phyloP scores from a whole-genome alignment of 768 basidiomycete species.

The Ephemerocybe angulata region DNA sequence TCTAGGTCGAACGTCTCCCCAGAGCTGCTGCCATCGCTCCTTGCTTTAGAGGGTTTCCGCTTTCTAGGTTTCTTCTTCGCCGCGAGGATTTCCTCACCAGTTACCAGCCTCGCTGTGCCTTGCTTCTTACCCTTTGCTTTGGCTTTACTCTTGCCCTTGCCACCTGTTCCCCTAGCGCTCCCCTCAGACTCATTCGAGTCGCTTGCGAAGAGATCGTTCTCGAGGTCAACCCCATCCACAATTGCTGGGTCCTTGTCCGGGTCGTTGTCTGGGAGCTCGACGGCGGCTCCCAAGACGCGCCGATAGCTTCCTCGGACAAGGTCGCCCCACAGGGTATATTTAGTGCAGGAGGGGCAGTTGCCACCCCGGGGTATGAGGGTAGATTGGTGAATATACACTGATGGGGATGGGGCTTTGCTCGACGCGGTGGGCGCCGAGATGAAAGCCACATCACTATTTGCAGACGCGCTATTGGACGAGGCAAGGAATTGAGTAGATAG shows the following conservation, averaged over 20 bases:
- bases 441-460: too few species aligned
- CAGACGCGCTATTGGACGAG: too few species aligned
- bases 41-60: slow-evolving; percentile 6
- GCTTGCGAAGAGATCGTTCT: slow-evolving; percentile 11
- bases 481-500: slow-evolving; percentile 38
- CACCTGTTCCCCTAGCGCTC: too few species aligned
- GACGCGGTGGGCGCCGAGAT: not conserved
- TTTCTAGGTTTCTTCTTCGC: not conserved
- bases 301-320: slow-evolving; percentile 60
- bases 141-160: not conserved
- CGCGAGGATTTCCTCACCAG: not conserved
- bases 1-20: slow-evolving; percentile 26
- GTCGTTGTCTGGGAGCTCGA: slow-evolving; percentile 19
- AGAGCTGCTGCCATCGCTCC: slow-evolving; percentile 19
- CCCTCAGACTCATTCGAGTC: slow-evolving; percentile 10
- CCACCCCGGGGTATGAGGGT: slow-evolving; percentile 62
- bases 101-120: too few species aligned
- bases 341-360: slow-evolving; percentile 45
- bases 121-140: not conserved
- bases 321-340: slow-evolving; percentile 68
- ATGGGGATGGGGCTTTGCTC: not conserved
- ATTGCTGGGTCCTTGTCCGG: slow-evolving; percentile 25
- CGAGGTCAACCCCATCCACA: slow-evolving; percentile 17
- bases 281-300: slow-evolving; percentile 34
- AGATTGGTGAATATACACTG: slow-evolving; percentile 12